Evolutionary conservation across 1,284 basidiomycete species (phyloP), one percentile per base, ranked within the genome.

Genomic region (Gymnopus androsaceus): DNA sequence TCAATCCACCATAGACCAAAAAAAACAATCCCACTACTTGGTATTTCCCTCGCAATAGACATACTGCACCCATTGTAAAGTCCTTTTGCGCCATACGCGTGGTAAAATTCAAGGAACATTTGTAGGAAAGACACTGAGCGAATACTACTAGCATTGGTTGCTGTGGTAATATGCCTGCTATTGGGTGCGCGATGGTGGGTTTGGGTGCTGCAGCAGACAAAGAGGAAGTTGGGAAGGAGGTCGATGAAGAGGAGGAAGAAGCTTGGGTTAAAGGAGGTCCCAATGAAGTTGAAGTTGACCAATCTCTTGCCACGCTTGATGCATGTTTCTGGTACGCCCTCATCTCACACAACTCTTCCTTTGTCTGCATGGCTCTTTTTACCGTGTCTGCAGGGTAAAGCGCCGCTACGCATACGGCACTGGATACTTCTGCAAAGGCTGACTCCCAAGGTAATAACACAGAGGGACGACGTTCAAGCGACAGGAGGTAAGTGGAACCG

Each of bases 351-450:
- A 95, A 77, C 72, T 95, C 92, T 54, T 87, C 87, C 64, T 86
- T 87, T 0, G 94, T 96, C 75, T 96, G 94, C 70, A 95, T 90
- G 30, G 89, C 84, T 58, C 87, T 90, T 74, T 96, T 96, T 66
- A 95, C 85, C 25, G 87, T 87, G 72, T 96, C 94, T n/a, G 92
- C 93, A 2, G 92, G 92, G 76, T 94, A 94, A 53, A 90, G 73
- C 21, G 83, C 81, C 60, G 92, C 75, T 65, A 92, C 94, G 27
- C 54, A 59, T 19, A 55, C 50, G 2, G 57, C 57, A 28, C 57
- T 54, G 77, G 92, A 95, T 61, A 84, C 77, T 1, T 94, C 94
- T 3, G 92, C 92, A 55, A 82, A 77, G 8, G 91, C 93, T 19
- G 92, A 87, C 71, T 95, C 87, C 78, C 84, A 86, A 5, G 86